Conservation (phyloP, 2,329 filamentous ascomycete genomes). For the Aspergillus costaricaensis region DNA sequence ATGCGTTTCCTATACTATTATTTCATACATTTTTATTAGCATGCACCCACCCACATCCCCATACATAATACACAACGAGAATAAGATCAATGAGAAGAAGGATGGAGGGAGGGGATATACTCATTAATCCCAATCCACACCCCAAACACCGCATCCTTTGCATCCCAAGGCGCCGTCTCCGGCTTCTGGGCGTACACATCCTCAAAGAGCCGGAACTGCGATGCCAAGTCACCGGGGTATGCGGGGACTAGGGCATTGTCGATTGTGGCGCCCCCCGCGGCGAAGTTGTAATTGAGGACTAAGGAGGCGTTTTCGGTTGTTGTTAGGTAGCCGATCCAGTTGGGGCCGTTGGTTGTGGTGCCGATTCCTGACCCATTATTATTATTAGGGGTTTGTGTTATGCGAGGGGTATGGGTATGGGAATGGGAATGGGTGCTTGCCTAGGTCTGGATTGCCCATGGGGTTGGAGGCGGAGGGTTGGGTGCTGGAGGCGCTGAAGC, state of each 20-base stretch:
- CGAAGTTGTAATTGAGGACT: conserved; percentile 57
- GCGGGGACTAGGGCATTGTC: conserved; percentile 55
- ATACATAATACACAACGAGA: no score
- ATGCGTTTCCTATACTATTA: conserved; percentile 29
- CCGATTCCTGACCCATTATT: conserved; percentile 34
- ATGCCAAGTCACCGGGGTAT: conserved; percentile 54
- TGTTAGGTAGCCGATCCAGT: conserved; percentile 56
- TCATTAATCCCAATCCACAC: conserved; percentile 41
- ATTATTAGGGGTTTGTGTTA: no score
- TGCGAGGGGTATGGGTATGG: neutral
- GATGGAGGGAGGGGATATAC: no score
- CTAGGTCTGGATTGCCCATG: conserved; percentile 59
- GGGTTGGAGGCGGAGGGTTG: conserved; percentile 58
- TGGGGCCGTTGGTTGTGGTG: conserved; percentile 53
- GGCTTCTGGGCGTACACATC: conserved; percentile 41
- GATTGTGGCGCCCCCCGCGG: conserved; percentile 57
- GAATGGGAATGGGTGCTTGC: conserved; percentile 15
- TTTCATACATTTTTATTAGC: no score
- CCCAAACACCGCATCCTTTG: conserved; percentile 31
- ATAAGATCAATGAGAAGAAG: neutral
- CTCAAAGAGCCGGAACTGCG: conserved; percentile 48
- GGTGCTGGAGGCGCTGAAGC: conserved; percentile 56
- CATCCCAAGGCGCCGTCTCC: conserved; percentile 28
- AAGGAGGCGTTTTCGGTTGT: conserved; percentile 51
- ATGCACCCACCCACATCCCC: no score